These are phyloP conservation scores for Mycothermus thermophilus DNA, from an alignment of 495 filamentous ascomycete species.

Conservation along the genomic window DNA sequence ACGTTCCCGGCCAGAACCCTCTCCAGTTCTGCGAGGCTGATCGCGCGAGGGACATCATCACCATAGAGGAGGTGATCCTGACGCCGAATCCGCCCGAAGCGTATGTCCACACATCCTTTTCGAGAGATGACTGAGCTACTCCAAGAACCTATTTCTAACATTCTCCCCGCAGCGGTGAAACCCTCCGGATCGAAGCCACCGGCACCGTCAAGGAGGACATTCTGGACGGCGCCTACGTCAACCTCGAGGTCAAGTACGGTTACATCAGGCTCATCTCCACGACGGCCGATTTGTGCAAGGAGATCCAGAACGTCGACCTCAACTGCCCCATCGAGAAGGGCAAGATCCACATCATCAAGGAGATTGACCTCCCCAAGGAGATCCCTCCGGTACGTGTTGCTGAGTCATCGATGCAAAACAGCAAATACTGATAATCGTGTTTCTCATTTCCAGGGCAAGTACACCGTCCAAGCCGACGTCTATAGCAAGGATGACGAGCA, in stretches of 20 bases:
- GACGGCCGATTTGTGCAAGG: constrained; percentile 68
- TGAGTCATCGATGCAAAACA: background rate
- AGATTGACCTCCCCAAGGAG: constrained; percentile 70
- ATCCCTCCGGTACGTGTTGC: constrained; percentile 66
- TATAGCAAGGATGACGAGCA: constrained; percentile 49
- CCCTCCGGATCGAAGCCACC: constrained; percentile 62
- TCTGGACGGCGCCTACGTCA: constrained; percentile 62
- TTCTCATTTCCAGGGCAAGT: constrained; percentile 61
- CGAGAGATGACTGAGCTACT: too few relatives aligned
- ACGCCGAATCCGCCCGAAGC: constrained; percentile 72
- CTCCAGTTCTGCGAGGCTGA: constrained; percentile 58
- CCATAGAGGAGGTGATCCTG: constrained; percentile 67
- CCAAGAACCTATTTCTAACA: too few relatives aligned
- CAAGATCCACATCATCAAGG: constrained; percentile 54
- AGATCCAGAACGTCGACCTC: constrained; percentile 75
- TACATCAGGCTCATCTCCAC: constrained; percentile 77
- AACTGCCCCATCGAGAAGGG: constrained; percentile 78
- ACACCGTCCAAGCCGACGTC: constrained; percentile 78
- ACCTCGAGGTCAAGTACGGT: constrained; percentile 82
- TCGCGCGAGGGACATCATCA: constrained; percentile 45
- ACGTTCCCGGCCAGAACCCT: constrained; percentile 63
- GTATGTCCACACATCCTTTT: constrained; percentile 43
- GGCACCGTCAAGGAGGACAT: constrained; percentile 58
- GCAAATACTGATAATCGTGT: constrained; percentile 2
- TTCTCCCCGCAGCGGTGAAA: constrained; percentile 64